Evolutionary conservation across 805 yeast species (phyloP), one percentile per base, ranked within the genome.

Genomic region (Candida tallmaniae): DNA sequence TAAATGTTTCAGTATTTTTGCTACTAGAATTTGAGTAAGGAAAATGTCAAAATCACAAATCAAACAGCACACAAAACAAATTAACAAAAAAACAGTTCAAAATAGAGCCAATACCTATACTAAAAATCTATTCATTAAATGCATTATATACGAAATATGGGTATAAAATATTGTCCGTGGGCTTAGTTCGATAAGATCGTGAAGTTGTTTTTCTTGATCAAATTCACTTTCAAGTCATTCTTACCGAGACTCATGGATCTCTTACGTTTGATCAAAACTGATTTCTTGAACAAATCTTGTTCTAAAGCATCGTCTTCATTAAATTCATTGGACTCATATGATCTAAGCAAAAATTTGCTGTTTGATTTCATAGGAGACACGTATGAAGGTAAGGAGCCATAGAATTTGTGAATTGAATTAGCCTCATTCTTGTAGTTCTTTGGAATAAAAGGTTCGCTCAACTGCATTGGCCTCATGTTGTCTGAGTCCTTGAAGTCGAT

Each of bases 201-300:
- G 28, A 43, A 43, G 4, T 47, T 51, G 41, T 52, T 59, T 42
- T 61, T 62, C 36, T 45, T 56, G 18, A 65, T 58, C 26, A 65
- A 51, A 23, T 47, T 48, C 32, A 51, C 46, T 44, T 64, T 65
- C 29, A 60, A 48, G 23, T 54, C 59, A 43, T 65, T 65, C 27
- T 54, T 60, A 2, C 70, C 70, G 17, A 62, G 64, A 15, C 69
- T 63, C 44, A 56, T 44, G 16, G 67, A 54, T 32, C 70, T 50
- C 34, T 51, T 55, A 36, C 55, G 60, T 34, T 46, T 51, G n/a
- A 43, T 38, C 28, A 41, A 25, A 36, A 44, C 42, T 12, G 44
- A 39, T 45, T 50, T 57, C 23, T 45, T 45, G 14, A 47, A 44
- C 6, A 55, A 36, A 25, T 46, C 44, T 14, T 44, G 38, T 19